Percentiles rank a stretch among this genome's conserved stretches.
Evolutionary conservation across 2,329 filamentous ascomycete genomes (phyloP).

Genomic region (Penicillium sp.): DNA sequence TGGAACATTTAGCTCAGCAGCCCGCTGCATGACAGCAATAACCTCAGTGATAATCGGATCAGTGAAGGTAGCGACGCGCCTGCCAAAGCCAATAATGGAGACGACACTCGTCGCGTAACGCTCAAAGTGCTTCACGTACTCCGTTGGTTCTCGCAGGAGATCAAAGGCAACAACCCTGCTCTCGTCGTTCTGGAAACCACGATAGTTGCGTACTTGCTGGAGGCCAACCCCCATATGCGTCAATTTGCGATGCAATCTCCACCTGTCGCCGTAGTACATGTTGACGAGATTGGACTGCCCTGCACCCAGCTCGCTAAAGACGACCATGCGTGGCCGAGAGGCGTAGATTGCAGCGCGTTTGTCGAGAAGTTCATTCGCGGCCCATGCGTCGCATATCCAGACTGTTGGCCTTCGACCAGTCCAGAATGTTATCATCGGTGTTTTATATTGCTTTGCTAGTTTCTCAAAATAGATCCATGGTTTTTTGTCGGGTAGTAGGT

Average conservation of each 20-base stretch:
- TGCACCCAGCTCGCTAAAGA: slow-evolving; percentile 34
- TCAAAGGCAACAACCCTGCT: slow-evolving; percentile 58
- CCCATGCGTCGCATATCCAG: slow-evolving; percentile 35
- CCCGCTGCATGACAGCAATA: slow-evolving; percentile 63
- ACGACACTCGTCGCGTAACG: slow-evolving; percentile 48
- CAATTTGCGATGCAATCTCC: slow-evolving; percentile 52
- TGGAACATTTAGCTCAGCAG: slow-evolving; percentile 60
- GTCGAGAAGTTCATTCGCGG: slow-evolving; percentile 35
- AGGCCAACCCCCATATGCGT: slow-evolving; percentile 59
- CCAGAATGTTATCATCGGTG: slow-evolving; percentile 61
- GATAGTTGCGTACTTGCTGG: slow-evolving; percentile 60
- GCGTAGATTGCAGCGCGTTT: slow-evolving; percentile 39
- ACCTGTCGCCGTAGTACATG: slow-evolving; percentile 46
- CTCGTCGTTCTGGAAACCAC: slow-evolving; percentile 62
- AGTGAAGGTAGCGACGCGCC: slow-evolving; percentile 44
- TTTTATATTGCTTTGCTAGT: slow-evolving; percentile 51
- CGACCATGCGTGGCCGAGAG: slow-evolving; percentile 33
- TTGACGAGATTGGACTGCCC: slow-evolving; percentile 45
- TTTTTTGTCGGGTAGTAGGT: slow-evolving; percentile 58
- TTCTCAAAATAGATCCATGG: slow-evolving; percentile 64
- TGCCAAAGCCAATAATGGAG: slow-evolving; percentile 46
- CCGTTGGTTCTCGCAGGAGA: slow-evolving; percentile 35
- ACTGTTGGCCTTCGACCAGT: slow-evolving; percentile 48
- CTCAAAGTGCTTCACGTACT: slow-evolving; percentile 46
- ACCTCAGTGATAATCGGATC: slow-evolving; percentile 66